Conservation (phyloP, 108 stramenopile species). For the Cyclotella atomus region DNA sequence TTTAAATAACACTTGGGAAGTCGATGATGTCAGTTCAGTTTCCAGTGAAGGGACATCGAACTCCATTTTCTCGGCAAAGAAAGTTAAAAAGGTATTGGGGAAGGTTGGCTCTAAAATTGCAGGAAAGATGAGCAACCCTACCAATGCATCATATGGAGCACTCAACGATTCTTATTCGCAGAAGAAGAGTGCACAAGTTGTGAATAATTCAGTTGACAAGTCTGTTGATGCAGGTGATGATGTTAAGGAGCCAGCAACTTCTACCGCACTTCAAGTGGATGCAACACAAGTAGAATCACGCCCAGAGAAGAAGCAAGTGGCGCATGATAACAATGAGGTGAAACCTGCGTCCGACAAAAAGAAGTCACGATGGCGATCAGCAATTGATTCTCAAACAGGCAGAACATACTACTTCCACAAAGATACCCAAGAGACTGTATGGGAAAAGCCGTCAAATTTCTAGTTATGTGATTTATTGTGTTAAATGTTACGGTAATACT, state of each 20-base stretch:
- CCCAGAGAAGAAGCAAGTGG: neutral
- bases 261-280: too few relatives aligned
- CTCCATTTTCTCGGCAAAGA: slow-evolving; percentile 37
- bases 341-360: neutral
- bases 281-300: neutral
- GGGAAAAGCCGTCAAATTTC: slow-evolving; percentile 52
- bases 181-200: slow-evolving; percentile 1
- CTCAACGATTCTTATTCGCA: slow-evolving; percentile 3
- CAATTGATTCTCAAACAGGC: slow-evolving; percentile 62
- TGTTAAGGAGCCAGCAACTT: neutral
- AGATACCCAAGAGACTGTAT: slow-evolving; percentile 60
- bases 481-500: neutral
- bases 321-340: neutral
- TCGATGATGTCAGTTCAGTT: slow-evolving; percentile 28
- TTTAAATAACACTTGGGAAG: slow-evolving; percentile 1
- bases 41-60: slow-evolving; percentile 22
- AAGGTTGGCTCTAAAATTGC: slow-evolving; percentile 37
- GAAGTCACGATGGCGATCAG: slow-evolving; percentile 58
- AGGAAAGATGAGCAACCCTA: slow-evolving; percentile 16
- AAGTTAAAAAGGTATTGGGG: slow-evolving; percentile 11
- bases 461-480: slow-evolving; percentile 25
- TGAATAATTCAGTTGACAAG: neutral
- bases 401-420: slow-evolving; percentile 73
- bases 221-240: neutral
- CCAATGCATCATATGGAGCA: slow-evolving; percentile 19